Evolutionary conservation across 78 protist genomes (phyloP), one percentile per base, ranked within the genome.

Genomic region (Planoprotostelium fungivorum): DNA sequence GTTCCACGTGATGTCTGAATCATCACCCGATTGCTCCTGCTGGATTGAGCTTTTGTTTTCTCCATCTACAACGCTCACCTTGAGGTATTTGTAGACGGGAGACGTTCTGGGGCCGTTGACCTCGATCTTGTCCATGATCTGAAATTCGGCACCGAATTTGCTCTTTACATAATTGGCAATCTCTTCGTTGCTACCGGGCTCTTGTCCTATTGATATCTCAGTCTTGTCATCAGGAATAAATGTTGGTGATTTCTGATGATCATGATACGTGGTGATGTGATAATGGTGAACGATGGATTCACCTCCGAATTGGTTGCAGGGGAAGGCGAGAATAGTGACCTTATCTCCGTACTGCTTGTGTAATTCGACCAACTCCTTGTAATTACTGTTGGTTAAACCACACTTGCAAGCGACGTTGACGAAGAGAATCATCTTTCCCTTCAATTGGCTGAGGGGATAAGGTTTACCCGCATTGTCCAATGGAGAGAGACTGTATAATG

Each of bases 1-100:
- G 51, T 92, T 92, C 95, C 95, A 92, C 29, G 86, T 86, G 84
- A 92, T 87, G 87, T 92, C 95, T 51, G 73, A 51, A 51, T 51
- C 73, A 51, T 51, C 73, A 25, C 73, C 73, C 31, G 73, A 51
- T 51, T 16, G 73, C 16, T 51, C 73, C 73, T 51, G 73, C 5
- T 25, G 31, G 31, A 51, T 51, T 51, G 5, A 51, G 73, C 73
- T 25, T 51, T 16, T 25, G 16, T 51, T 5, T 51, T 25, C 73
- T 5, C 5, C 73, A 51, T 51, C 73, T 5, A 25, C 73, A 51
- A 16, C 31, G 16, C 73, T 25, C 5, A 51, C 73, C 73, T 51
- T 51, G 31, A 51, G 16, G 31, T 25, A 51, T 16, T 51, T 51
- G 73, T 51, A 51, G 31, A 51, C 73, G 73, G 73, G 73, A 16